These are phyloP conservation scores for Pharnaceum exiguum DNA, from an alignment of 148 eudicot species.

Conservation along the genomic window DNA sequence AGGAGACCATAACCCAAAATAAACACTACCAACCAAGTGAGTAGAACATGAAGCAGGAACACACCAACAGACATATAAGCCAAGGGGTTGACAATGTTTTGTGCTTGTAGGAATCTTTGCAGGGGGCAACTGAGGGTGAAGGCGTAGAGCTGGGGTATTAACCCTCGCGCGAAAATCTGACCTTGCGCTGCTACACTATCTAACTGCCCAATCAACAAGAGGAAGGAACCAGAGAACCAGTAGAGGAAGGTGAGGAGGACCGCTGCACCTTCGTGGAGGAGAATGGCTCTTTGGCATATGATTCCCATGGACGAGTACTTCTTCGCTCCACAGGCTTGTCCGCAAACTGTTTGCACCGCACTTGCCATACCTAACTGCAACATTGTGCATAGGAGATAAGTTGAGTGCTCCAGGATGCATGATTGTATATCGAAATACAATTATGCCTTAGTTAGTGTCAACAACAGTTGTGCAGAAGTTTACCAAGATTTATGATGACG, in stretches of 20 bases:
- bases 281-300: slow-evolving; percentile 25
- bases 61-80: slow-evolving; percentile 29
- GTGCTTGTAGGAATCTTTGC: slow-evolving; percentile 33
- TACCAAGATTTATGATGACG: no score
- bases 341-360: slow-evolving; percentile 34
- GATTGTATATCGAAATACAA: no score
- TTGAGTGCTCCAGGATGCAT: no score
- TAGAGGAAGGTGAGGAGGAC: slow-evolving; percentile 19
- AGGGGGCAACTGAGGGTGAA: slow-evolving; percentile 27
- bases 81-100: slow-evolving; percentile 32
- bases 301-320: slow-evolving; percentile 25
- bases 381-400: not conserved
- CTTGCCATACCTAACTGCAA: slow-evolving; percentile 31
- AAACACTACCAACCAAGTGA: slow-evolving; percentile 22
- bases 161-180: slow-evolving; percentile 15
- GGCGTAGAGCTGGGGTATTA: slow-evolving; percentile 33
- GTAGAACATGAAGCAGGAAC: slow-evolving; percentile 13
- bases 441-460: no score
- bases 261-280: slow-evolving; percentile 23
- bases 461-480: no score
- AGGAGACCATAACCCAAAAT: slow-evolving; percentile 27
- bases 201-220: slow-evolving; percentile 19
- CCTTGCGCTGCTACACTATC: slow-evolving; percentile 16
- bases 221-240: slow-evolving; percentile 21
- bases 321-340: slow-evolving; percentile 33